A percentile compares a stretch with the other conserved stretches of the same genome.
phyloP scores from a whole-genome alignment of 495 filamentous ascomycete genomes.

The Lindgomyces ingoldianus region DNA sequence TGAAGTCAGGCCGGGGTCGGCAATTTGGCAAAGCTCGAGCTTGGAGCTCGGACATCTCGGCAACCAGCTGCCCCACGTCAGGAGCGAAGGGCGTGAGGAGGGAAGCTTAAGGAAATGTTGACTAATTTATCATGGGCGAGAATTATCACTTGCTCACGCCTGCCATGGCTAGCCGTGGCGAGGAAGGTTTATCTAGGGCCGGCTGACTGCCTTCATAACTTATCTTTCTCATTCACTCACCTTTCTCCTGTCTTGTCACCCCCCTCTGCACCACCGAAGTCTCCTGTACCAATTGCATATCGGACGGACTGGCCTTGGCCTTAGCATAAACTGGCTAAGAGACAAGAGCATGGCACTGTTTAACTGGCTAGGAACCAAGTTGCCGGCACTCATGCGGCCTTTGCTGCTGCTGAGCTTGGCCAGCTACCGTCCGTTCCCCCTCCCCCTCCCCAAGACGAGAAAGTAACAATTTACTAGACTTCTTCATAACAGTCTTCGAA shows the following conservation, averaged over 20 bases:
- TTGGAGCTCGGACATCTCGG: not conserved
- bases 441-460: not conserved
- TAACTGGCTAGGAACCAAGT: too few relatives aligned
- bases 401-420: constrained; percentile 15
- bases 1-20: not conserved
- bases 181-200: not conserved
- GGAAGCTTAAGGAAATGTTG: too few relatives aligned
- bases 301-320: too few relatives aligned
- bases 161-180: not conserved
- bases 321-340: not conserved
- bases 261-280: too few relatives aligned
- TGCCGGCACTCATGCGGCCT: constrained; percentile 28
- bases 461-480: constrained; percentile 20
- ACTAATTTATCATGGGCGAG: too few relatives aligned
- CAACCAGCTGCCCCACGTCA: too few relatives aligned
- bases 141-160: too few relatives aligned
- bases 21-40: not conserved
- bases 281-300: not conserved
- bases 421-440: constrained; percentile 23
- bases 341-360: too few relatives aligned
- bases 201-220: not conserved
- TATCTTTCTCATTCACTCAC: not conserved
- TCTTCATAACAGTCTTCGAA: constrained; percentile 30
- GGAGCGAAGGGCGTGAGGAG: too few relatives aligned
- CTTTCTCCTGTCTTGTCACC: too few relatives aligned